Base-by-base conservation (phyloP, 495 filamentous ascomycete species). In the Xanthoparmelia taractica region DNA sequence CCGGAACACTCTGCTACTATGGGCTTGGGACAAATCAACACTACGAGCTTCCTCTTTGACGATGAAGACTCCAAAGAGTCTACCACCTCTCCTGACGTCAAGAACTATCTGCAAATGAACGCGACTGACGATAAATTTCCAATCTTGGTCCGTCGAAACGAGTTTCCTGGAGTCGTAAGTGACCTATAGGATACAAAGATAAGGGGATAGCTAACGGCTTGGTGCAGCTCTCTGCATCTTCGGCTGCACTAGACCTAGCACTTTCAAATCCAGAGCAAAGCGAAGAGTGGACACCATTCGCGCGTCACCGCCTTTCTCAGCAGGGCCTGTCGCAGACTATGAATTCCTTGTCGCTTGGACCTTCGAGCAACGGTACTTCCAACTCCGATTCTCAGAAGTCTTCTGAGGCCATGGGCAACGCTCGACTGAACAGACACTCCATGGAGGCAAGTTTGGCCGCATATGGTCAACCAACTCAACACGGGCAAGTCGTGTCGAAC, bases 51-150 rank as follows among this genome's bases (percentile, higher is more conserved):
- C 70, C 78, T 96, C 12, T 95, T 96, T 68, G 87, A 86, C 40
- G 91, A 96, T 66, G 89, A 92, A 34, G 80, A 86, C 34, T 79
- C 80, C 59, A 80, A 80, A 60, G 73, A 82, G 34, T 77, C 80
- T 63, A 71, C 81, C 36, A 80, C 84, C 2, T 86, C 85, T 33
- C 80, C 84, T 8, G 82, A 86, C 52, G 81, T 84, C 65, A 91
- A 84, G 68, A 84, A 81, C 57, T 87, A 85, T 71, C 79, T 91
- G 50, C 80, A 84, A 67, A 84, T 94, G 79, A 88, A 87, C 52
- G 81, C 86, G 56, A 81, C 84, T 57, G 88, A 93, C 72, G 86
- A 92, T 71, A 85, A 85, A 65, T 98, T 96, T 73, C 90, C 93
- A 36, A 87, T 90, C 58, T 77, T 95, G 25, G 84, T 86, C 57